phyloP scores from a whole-genome alignment of 148 eudicot species.

The Selenicereus undatus region DNA sequence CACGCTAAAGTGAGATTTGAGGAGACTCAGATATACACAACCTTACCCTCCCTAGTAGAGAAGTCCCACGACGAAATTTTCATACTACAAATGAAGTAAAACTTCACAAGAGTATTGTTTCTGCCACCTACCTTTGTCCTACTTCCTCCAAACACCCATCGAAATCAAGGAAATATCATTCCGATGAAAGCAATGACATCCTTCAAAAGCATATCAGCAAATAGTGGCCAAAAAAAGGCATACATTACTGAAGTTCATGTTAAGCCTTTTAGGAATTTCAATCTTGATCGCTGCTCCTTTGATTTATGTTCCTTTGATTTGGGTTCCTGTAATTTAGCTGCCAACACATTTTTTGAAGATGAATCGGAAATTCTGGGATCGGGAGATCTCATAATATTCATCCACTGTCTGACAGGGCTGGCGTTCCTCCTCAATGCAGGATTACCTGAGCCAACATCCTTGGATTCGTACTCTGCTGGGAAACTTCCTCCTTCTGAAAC shows the following conservation, averaged over 20 bases:
- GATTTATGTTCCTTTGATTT: slow-evolving; percentile 49
- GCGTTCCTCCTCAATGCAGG: slow-evolving; percentile 40
- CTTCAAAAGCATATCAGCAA: background rate
- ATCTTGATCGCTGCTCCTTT: slow-evolving; percentile 74
- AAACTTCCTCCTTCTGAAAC: slow-evolving; percentile 41
- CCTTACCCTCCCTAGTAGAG: background rate
- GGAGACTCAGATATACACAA: background rate
- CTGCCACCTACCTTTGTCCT: background rate
- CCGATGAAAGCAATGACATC: background rate
- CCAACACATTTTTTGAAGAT: slow-evolving; percentile 26
- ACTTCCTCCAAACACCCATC: background rate
- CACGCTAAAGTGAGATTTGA: too few relatives aligned
- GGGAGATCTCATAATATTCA: slow-evolving; percentile 43
- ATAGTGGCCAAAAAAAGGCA: background rate
- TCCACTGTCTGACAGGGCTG: slow-evolving; percentile 70
- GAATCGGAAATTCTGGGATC: slow-evolving; percentile 44
- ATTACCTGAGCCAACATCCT: slow-evolving; percentile 28
- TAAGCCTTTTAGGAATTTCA: slow-evolving; percentile 53
- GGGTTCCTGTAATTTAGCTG: background rate
- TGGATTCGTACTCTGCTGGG: slow-evolving; percentile 35
- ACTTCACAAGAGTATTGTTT: background rate
- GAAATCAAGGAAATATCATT: background rate
- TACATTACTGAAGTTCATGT: too few relatives aligned
- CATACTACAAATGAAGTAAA: background rate
- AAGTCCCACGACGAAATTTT: background rate